phyloP scores from a whole-genome alignment of 2,329 filamentous ascomycete genomes.

The Colletotrichum sp. region DNA sequence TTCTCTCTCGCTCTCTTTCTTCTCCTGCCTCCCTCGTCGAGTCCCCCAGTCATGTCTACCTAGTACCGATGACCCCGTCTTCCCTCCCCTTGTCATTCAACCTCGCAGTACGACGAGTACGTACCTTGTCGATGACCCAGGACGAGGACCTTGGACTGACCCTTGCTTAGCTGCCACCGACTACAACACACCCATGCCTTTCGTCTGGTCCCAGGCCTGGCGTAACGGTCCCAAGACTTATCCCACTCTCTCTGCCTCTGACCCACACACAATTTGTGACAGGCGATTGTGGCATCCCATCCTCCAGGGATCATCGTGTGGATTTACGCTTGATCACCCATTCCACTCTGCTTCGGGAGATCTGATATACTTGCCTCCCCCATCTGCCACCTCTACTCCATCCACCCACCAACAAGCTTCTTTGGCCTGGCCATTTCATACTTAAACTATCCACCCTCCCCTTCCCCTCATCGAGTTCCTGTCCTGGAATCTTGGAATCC shows the following conservation, averaged over 20 bases:
- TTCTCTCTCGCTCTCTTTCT: background rate
- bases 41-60: constrained; percentile 9
- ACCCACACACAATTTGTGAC: constrained; percentile 63
- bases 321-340: constrained; percentile 57
- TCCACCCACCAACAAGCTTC: constrained; percentile 46
- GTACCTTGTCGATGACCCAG: background rate
- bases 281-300: constrained; percentile 47
- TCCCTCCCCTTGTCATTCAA: constrained; percentile 4
- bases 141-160: constrained; percentile 17
- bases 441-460: constrained; percentile 49
- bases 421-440: constrained; percentile 41
- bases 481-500: constrained; percentile 25
- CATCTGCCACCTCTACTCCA: constrained; percentile 21
- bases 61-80: constrained; percentile 11
- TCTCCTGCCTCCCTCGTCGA: constrained; percentile 2
- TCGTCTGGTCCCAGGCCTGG: constrained; percentile 19
- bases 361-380: constrained; percentile 29
- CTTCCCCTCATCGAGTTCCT: constrained; percentile 11
- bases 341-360: constrained; percentile 36
- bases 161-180: constrained; percentile 21
- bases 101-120: constrained; percentile 28
- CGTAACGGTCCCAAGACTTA: constrained; percentile 26
- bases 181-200: constrained; percentile 18
- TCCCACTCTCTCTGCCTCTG: constrained; percentile 26
- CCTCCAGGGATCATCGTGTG: constrained; percentile 51